Percentiles rank a stretch among this genome's conserved stretches.
Conservation (phyloP, 192 early-diverging fungal genomes). For the Coemansia sp. region DNA sequence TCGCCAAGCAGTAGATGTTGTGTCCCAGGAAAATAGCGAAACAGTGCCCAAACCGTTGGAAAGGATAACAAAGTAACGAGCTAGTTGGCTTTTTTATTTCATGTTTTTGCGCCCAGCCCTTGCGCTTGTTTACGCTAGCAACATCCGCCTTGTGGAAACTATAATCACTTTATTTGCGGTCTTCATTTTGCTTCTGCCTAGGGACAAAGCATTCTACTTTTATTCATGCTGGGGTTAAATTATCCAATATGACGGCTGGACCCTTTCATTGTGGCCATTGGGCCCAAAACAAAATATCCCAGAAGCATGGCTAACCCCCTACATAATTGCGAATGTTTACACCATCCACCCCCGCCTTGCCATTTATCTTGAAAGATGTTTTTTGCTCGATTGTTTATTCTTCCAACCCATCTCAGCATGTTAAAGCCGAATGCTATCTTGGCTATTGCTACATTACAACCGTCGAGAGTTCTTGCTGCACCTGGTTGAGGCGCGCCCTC, state of each 20-base stretch:
- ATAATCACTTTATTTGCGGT: background rate
- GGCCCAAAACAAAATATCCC: background rate
- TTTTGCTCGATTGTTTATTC: background rate
- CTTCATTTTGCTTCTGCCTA: no score
- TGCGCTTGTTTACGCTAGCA: no score
- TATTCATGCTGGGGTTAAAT: background rate
- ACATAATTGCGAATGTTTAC: background rate
- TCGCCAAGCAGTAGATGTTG: no score
- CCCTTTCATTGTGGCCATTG: background rate
- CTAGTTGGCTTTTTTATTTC: no score
- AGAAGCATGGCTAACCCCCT: background rate
- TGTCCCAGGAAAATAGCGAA: no score
- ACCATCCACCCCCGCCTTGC: background rate
- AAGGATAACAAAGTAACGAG: no score
- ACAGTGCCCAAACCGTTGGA: no score
- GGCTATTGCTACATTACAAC: conserved; percentile 16
- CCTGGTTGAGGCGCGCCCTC: conserved; percentile 22
- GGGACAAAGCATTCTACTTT: background rate
- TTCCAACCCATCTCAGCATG: background rate
- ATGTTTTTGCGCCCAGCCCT: no score
- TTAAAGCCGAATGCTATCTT: background rate
- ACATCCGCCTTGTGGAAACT: background rate
- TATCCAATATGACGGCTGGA: background rate
- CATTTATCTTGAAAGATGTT: background rate
- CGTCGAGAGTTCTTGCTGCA: conserved; percentile 37